Percentiles rank a stretch among this genome's conserved stretches.
These are phyloP conservation scores for Psidium friedrichsthalianum DNA, from an alignment of 345 rosid species.

Conservation along the genomic window DNA sequence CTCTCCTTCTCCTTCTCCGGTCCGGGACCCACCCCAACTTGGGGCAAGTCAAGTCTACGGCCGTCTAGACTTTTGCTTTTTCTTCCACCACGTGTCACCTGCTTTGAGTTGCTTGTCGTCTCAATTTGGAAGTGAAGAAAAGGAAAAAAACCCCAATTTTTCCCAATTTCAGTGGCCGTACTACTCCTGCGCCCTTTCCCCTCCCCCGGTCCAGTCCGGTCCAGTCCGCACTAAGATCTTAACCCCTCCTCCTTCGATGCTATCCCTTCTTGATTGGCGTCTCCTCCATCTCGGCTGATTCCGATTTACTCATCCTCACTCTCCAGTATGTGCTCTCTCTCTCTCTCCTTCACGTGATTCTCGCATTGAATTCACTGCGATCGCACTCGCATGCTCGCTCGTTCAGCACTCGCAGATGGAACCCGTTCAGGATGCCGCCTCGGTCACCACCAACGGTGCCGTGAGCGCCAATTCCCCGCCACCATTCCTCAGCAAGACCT, in stretches of 20 bases:
- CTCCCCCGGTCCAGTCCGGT: not conserved
- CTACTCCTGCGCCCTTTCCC: no score
- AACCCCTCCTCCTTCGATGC: not conserved
- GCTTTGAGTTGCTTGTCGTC: not conserved
- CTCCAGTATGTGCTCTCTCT: not conserved
- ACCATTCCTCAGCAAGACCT: constrained; percentile 4
- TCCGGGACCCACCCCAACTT: not conserved
- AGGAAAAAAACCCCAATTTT: not conserved
- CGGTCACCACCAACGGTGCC: not conserved
- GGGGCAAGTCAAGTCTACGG: not conserved
- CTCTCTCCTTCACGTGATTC: not conserved
- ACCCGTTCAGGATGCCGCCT: not conserved
- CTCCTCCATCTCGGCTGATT: not conserved
- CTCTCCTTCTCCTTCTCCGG: no score
- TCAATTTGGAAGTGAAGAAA: no score
- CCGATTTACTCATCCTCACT: not conserved
- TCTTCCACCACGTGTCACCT: not conserved
- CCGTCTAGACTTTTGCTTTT: not conserved
- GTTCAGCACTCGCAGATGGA: not conserved
- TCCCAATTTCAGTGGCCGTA: not conserved
- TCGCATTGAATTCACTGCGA: not conserved
- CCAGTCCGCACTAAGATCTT: no score
- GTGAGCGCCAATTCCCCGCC: not conserved
- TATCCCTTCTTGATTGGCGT: not conserved
- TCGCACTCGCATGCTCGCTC: not conserved